Conservation (phyloP, 208 protist genomes). For the Trypanosoma scelopori region DNA sequence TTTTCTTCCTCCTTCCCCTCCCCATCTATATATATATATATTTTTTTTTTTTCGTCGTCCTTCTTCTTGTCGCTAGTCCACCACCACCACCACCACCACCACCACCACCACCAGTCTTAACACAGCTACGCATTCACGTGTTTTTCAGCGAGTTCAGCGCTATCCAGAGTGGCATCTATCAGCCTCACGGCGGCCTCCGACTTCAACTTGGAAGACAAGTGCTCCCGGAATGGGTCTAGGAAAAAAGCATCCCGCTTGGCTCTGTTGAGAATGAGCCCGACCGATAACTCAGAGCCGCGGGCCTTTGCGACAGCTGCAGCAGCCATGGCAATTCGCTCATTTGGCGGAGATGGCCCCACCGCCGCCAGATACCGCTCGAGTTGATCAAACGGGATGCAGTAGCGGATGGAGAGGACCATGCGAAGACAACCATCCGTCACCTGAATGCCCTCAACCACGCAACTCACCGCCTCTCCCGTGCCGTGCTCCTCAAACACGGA, state of each 20-base stretch:
- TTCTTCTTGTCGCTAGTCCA: too few relatives aligned
- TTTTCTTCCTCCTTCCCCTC: neutral
- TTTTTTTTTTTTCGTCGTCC: too few relatives aligned
- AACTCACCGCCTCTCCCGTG: conserved; percentile 53
- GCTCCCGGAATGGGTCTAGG: conserved; percentile 41
- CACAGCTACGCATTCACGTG: neutral
- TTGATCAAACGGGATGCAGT: conserved; percentile 68
- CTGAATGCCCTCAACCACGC: conserved; percentile 53
- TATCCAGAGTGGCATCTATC: conserved; percentile 52
- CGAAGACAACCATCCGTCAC: conserved; percentile 63
- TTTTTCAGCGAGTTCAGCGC: conserved; percentile 52
- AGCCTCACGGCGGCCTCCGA: conserved; percentile 66
- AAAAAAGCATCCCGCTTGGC: conserved; percentile 61
- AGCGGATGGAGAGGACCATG: conserved; percentile 65
- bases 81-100: too few relatives aligned
- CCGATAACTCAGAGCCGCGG: conserved; percentile 55
- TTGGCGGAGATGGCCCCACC: conserved; percentile 69
- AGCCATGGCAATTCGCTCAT: conserved; percentile 64
- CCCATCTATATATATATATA: neutral
- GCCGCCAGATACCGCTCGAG: conserved; percentile 83
- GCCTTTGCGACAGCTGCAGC: conserved; percentile 48
- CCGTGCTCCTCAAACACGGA: conserved; percentile 48
- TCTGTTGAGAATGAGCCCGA: conserved; percentile 71
- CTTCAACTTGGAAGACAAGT: conserved; percentile 65
- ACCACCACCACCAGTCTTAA: neutral